phyloP scores from a whole-genome alignment of 495 filamentous ascomycete genomes.

The Halenospora varia region DNA sequence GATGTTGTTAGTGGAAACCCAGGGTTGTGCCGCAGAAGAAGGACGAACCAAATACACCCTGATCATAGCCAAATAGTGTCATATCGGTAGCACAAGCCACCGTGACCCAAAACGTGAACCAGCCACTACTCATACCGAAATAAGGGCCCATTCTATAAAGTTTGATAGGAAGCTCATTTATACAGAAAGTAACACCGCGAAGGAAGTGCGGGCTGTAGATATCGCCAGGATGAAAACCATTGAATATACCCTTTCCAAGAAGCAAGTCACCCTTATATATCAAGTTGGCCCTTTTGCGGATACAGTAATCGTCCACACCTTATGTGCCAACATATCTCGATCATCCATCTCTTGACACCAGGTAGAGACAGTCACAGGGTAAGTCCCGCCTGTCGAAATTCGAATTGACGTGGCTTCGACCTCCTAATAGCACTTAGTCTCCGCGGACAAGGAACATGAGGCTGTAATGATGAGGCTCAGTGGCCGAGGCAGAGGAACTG shows the following conservation, averaged over 20 bases:
- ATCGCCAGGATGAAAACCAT: neutral
- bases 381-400: neutral
- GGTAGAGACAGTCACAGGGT: neutral
- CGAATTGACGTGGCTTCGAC: neutral
- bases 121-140: conserved; percentile 53
- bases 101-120: conserved; percentile 58
- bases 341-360: neutral
- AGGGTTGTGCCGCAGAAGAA: conserved; percentile 28
- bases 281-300: neutral
- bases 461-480: neutral
- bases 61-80: conserved; percentile 59
- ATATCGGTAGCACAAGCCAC: conserved; percentile 54
- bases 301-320: neutral
- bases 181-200: neutral
- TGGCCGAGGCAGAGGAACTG: neutral
- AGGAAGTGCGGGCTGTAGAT: neutral
- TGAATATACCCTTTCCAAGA: neutral
- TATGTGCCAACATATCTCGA: neutral
- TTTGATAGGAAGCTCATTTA: neutral
- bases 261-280: neutral
- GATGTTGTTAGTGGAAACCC: conserved; percentile 21
- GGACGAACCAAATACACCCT: conserved; percentile 35
- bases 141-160: conserved; percentile 32
- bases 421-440: neutral
- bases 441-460: neutral